phyloP scores from a whole-genome alignment of 2,329 filamentous ascomycete genomes.

The Tolypocladium guangdongense region DNA sequence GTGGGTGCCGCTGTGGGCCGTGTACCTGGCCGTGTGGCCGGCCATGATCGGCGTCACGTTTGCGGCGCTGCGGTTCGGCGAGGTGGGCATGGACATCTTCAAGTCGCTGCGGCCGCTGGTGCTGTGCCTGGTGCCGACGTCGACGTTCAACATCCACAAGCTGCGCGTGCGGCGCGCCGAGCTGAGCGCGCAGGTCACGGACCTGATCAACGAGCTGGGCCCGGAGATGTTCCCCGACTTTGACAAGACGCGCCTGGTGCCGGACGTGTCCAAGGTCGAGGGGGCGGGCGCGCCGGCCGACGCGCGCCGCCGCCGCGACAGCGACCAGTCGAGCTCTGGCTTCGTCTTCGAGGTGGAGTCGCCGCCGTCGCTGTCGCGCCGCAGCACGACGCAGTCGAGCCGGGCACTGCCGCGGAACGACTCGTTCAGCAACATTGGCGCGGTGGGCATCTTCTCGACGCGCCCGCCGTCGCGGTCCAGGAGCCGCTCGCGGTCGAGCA shows the following conservation, averaged over 20 bases:
- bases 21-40: slow-evolving; percentile 64
- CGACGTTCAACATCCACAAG: slow-evolving; percentile 71
- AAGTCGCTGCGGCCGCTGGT: slow-evolving; percentile 87
- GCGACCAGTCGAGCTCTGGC: slow-evolving; percentile 33
- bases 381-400: slow-evolving; percentile 43
- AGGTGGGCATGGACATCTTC: slow-evolving; percentile 97
- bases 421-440: slow-evolving; percentile 82
- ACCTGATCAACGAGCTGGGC: slow-evolving; percentile 88
- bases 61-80: slow-evolving; percentile 85
- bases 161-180: slow-evolving; percentile 62
- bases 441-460: slow-evolving; percentile 82
- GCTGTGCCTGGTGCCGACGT: slow-evolving; percentile 73
- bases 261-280: slow-evolving; percentile 36
- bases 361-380: slow-evolving; percentile 29
- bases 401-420: slow-evolving; percentile 68
- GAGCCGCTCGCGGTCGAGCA: slow-evolving; percentile 60
- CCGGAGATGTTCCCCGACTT: slow-evolving; percentile 98
- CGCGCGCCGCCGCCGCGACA: slow-evolving; percentile 30
- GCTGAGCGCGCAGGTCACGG: slow-evolving; percentile 73
- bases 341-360: slow-evolving; percentile 22
- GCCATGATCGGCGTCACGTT: slow-evolving; percentile 85
- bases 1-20: slow-evolving; percentile 68
- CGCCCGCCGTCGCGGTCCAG: slow-evolving; percentile 72
- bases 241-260: slow-evolving; percentile 60
- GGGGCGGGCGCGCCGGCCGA: slow-evolving; percentile 14